Evolutionary conservation across 2,329 filamentous ascomycete genomes (phyloP), one percentile per base, ranked within the genome.

Genomic region (Sclerotinia borealis): DNA sequence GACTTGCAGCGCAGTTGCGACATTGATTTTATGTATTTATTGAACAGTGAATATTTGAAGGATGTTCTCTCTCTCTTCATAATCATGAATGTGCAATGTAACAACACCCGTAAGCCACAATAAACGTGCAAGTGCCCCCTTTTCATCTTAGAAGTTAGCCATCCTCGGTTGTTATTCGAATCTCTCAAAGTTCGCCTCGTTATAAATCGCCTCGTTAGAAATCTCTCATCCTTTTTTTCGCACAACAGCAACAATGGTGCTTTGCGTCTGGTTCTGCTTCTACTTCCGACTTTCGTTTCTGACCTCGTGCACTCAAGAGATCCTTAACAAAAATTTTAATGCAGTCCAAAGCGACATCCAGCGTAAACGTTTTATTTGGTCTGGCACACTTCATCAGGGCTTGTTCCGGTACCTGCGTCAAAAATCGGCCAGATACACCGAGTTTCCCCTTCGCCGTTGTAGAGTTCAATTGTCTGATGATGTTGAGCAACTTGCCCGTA

Each of bases 351-450:
- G 59, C 59, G 4, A 41, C 5, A 43, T 45, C 37, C 29, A 61
- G 9, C 4, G 37, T 19, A 10, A 61, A 43, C 4, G 1, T 11
- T 7, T 55, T 55, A 13, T 54, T 54, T 9, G 59, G 59, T 1
- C 59, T 29, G 15, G 59, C 52, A 36, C 70, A 70, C 27, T 65
- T 64, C 55, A 70, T 58, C 29, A 74, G 64, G 1, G 70, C 67
- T 45, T 68, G 63, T 27, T 71, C 68, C 6, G 71, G 71, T 1
- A 74, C 59, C 29, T 71, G 70, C 2, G 66, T 66, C 3, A 73
- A 61, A 39, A 66, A 68, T 15, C 72, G 66, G 10, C 68, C 71
- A 13, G 61, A 56, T 43, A 45, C 37, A 34, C 64, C 56, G 13
- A 49, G 29, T 27, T 61, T 56, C 6, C 17, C n/a, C 29, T 48